Conservation (phyloP, 2,329 filamentous ascomycete genomes). For the Fusarium torulosum region DNA sequence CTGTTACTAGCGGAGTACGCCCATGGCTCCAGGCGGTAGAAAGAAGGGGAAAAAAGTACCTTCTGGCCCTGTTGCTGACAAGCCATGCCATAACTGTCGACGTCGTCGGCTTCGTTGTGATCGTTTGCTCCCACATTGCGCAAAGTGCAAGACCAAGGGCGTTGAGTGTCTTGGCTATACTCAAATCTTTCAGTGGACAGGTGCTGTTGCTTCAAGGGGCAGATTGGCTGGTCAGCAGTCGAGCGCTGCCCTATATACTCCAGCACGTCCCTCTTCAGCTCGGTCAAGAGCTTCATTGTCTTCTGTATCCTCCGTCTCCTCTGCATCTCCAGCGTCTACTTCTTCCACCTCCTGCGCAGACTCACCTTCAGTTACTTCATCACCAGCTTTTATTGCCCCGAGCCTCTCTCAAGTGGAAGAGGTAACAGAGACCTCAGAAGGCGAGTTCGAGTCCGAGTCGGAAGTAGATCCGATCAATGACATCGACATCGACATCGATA, state of each 20-base stretch:
- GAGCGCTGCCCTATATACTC: slow-evolving; percentile 50
- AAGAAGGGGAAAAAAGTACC: slow-evolving; percentile 46
- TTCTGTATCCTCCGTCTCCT: slow-evolving; percentile 39
- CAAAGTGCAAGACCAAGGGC: slow-evolving; percentile 63
- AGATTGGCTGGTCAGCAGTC: slow-evolving; percentile 58
- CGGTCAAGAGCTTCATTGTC: slow-evolving; percentile 36
- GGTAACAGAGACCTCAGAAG: slow-evolving; percentile 27
- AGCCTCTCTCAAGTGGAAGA: slow-evolving; percentile 38
- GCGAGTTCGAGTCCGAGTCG: slow-evolving; percentile 27
- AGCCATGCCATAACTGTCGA: slow-evolving; percentile 67
- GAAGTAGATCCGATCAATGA: slow-evolving; percentile 24
- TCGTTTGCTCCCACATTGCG: slow-evolving; percentile 63
- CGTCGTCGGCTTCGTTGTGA: slow-evolving; percentile 67
- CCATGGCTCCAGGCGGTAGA: slow-evolving; percentile 45
- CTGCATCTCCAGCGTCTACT: slow-evolving; percentile 29
- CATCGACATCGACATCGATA: neutral
- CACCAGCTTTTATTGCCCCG: slow-evolving; percentile 30
- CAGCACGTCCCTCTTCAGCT: slow-evolving; percentile 31
- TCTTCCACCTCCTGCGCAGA: slow-evolving; percentile 31
- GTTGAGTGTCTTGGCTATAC: slow-evolving; percentile 67
- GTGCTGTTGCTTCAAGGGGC: slow-evolving; percentile 59
- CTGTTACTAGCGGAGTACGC: slow-evolving; percentile 12
- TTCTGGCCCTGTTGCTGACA: slow-evolving; percentile 47
- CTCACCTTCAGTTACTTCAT: slow-evolving; percentile 32
- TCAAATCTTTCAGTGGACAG: slow-evolving; percentile 66